phyloP scores from a whole-genome alignment of 371 early-diverging fungal genomes.

The Lichtheimia hyalospora region DNA sequence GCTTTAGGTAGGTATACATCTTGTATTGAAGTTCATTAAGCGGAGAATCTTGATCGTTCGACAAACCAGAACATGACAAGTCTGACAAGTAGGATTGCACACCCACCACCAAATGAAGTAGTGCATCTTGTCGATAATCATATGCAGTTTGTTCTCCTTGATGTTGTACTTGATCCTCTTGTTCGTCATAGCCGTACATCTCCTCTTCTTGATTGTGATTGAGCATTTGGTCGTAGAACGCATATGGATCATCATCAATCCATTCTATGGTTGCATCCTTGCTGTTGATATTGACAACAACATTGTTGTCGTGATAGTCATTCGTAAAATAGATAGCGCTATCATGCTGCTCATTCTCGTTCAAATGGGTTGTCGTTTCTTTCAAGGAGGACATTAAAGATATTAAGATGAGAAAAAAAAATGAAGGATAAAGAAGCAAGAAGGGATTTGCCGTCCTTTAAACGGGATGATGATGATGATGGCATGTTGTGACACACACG shows the following conservation, averaged over 20 bases:
- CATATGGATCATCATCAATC: neutral
- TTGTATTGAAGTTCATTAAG: constrained; percentile 45
- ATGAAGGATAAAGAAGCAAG: no score
- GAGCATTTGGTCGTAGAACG: neutral
- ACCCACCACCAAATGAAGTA: constrained; percentile 38
- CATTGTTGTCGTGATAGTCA: no score
- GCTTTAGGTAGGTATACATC: constrained; percentile 49
- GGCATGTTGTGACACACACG: no score
- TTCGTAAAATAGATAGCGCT: no score
- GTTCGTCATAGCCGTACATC: no score
- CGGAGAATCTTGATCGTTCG: constrained; percentile 28
- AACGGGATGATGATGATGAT: no score
- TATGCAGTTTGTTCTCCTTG: constrained; percentile 13
- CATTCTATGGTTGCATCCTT: neutral
- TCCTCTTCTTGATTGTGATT: neutral
- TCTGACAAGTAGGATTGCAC: constrained; percentile 46
- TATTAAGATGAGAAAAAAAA: no score
- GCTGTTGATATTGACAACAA: neutral
- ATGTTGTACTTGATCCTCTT: constrained; percentile 12
- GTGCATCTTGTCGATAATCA: constrained; percentile 26
- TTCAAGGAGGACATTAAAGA: no score
- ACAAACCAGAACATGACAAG: neutral
- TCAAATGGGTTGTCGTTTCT: neutral
- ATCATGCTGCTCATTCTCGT: no score
- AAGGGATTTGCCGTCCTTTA: no score